These are phyloP conservation scores for Astrothelium macrocarpum DNA, from an alignment of 495 filamentous ascomycete genomes.

Conservation along the genomic window DNA sequence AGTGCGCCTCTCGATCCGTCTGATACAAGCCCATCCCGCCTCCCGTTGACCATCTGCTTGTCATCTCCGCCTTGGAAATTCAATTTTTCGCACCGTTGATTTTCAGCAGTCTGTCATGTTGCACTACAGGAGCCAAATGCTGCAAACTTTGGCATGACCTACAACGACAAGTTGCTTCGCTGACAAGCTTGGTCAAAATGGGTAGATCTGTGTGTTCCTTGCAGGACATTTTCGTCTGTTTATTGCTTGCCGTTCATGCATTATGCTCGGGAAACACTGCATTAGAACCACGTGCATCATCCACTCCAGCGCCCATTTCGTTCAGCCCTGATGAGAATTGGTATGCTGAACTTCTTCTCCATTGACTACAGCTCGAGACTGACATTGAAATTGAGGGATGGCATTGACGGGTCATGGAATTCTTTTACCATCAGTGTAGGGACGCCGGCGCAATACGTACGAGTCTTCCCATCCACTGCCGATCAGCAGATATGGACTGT, in stretches of 20 bases:
- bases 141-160: not conserved
- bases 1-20: too few species aligned
- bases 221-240: not conserved
- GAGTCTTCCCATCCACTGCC: slow-evolving; percentile 31
- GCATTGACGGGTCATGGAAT: slow-evolving; percentile 36
- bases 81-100: too few species aligned
- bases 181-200: slow-evolving; percentile 4
- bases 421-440: slow-evolving; percentile 32
- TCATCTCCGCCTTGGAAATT: not conserved
- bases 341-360: not conserved
- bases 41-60: not conserved
- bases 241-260: not conserved
- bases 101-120: not conserved
- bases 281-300: not conserved
- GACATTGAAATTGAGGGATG: slow-evolving; percentile 24
- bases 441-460: slow-evolving; percentile 31
- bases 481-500: slow-evolving; percentile 33
- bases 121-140: not conserved
- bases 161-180: not conserved
- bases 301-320: slow-evolving; percentile 11
- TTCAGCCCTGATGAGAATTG: slow-evolving; percentile 18
- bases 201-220: not conserved
- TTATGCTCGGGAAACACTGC: not conserved
- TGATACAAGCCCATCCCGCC: too few species aligned
- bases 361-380: not conserved